Evolutionary conservation across 352 stramenopile genomes (phyloP).

Genomic region (Pythium pyrilobum): DNA sequence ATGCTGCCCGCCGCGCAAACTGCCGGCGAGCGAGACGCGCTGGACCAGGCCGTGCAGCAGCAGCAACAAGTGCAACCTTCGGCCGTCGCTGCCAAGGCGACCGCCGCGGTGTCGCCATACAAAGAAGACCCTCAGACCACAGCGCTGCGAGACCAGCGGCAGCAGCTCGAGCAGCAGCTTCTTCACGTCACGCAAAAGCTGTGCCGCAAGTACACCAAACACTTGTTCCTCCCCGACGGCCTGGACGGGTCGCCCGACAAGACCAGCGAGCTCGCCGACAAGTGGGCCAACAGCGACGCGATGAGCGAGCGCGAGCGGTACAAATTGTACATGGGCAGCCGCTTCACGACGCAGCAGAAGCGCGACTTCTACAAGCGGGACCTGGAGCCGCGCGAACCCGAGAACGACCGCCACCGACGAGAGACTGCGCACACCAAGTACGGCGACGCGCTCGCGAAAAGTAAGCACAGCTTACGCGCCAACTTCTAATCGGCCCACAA

Average conservation of each 20-base stretch:
- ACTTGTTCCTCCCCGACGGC: constrained; percentile 27
- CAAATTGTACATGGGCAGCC: constrained; percentile 43
- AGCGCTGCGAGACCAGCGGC: constrained; percentile 27
- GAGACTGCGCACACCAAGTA: constrained; percentile 64
- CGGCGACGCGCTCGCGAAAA: constrained; percentile 47
- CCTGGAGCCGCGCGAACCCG: constrained; percentile 37
- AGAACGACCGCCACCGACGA: constrained; percentile 39
- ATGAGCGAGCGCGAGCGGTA: constrained; percentile 41
- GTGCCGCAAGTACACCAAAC: constrained; percentile 64
- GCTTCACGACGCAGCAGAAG: constrained; percentile 52
- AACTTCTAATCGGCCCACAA: constrained; percentile 30
- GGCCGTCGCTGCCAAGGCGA: not conserved
- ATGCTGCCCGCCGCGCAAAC: not conserved
- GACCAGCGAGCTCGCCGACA: constrained; percentile 33
- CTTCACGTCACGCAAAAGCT: constrained; percentile 60
- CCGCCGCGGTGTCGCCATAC: not conserved
- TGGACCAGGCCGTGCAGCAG: not conserved
- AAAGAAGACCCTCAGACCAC: constrained; percentile 18
- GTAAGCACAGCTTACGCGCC: constrained; percentile 51
- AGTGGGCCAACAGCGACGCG: constrained; percentile 34
- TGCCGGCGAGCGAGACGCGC: not conserved
- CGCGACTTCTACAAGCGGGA: constrained; percentile 57
- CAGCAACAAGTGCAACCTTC: not conserved
- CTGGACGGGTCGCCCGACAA: constrained; percentile 21
- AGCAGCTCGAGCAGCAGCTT: constrained; percentile 42